Percentiles rank a stretch among this genome's conserved stretches.
Evolutionary conservation across 2,329 filamentous ascomycete genomes (phyloP).

Genomic region (Tympanopsis confertula): DNA sequence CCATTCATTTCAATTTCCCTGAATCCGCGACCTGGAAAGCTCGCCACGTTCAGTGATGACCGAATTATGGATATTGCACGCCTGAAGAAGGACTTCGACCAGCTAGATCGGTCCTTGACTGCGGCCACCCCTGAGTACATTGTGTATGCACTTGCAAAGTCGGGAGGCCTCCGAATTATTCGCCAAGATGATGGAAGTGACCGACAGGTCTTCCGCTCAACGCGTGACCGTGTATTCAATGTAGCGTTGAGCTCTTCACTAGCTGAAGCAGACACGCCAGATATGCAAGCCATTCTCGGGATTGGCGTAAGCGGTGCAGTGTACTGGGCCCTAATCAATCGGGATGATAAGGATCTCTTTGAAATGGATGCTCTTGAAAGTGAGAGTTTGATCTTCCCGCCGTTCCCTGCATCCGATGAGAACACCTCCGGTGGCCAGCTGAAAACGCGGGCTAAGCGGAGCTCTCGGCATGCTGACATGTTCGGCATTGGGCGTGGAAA

Average conservation of each 20-base stretch:
- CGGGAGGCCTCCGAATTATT: conserved; percentile 84
- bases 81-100: conserved; percentile 94
- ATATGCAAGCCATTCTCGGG: conserved; percentile 74
- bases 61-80: conserved; percentile 81
- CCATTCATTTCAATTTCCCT: conserved; percentile 88
- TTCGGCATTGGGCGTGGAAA: conserved; percentile 94
- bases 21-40: conserved; percentile 39
- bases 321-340: conserved; percentile 82
- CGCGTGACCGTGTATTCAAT: conserved; percentile 89
- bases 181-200: conserved; percentile 87
- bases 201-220: conserved; percentile 81
- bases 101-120: conserved; percentile 86
- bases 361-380: conserved; percentile 70
- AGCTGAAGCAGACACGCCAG: conserved; percentile 35
- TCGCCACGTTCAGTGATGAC: conserved; percentile 57
- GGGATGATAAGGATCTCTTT: conserved; percentile 67
- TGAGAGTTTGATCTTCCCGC: conserved; percentile 80
- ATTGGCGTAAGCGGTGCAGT: conserved; percentile 91
- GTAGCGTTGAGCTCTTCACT: conserved; percentile 68
- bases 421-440: conserved; percentile 84
- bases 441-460: conserved; percentile 88
- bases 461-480: conserved; percentile 78
- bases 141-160: conserved; percentile 85
- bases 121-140: conserved; percentile 86
- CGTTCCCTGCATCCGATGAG: conserved; percentile 73